Evolutionary conservation across 1,284 basidiomycete genomes (phyloP), one percentile per base, ranked within the genome.

Genomic region (Fomitiporia mediterranea): DNA sequence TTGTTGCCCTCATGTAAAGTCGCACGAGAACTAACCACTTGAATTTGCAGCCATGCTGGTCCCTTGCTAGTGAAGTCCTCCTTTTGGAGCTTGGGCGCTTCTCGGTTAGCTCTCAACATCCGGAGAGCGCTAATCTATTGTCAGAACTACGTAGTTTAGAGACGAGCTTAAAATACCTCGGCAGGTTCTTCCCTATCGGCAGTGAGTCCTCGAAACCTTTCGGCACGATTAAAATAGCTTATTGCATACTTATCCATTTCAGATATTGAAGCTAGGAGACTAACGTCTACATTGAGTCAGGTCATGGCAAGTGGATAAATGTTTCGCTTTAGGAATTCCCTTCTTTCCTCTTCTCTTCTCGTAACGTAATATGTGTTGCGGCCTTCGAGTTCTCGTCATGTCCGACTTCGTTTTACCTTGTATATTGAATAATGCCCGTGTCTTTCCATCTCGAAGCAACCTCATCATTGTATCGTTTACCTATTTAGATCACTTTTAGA

Each of bases 101-200:
- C 7, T 27, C 21, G 19, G 15, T n/a, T 23, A 21, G 13, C n/a
- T 6, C 50, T 27, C 55, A 51, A 27, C 17, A 17, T 7, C 30
- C 30, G 4, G 55, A 51, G n/a, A 46, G 19, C 21, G 23, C 25
- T 11, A 40, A 27, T 21, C 25, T 57, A 11, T 6, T 57, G 2
- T 34, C 52, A 8, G 53, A 55, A 8, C 27, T 58, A 7, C 23
- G 44, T 25, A 43, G 28, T 13, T n/a, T 58, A 15, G 34, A 50
- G 17, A 38, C 30, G n/a, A 53, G 47, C n/a, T 30, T 58, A 23
- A 35, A 27, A 30, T 23, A 25, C n/a, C 32, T 58, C 19, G 57
- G 57, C 13, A 21, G 7, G 6, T 37, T 58, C 13, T 58, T 58
- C 28, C 53, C 57, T 19, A 51, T 58, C 27, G 57, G 46, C 13